Percentiles rank a stretch among this genome's conserved stretches.
phyloP scores from a whole-genome alignment of 495 filamentous ascomycete genomes.

The Trichoderma asperelloides region DNA sequence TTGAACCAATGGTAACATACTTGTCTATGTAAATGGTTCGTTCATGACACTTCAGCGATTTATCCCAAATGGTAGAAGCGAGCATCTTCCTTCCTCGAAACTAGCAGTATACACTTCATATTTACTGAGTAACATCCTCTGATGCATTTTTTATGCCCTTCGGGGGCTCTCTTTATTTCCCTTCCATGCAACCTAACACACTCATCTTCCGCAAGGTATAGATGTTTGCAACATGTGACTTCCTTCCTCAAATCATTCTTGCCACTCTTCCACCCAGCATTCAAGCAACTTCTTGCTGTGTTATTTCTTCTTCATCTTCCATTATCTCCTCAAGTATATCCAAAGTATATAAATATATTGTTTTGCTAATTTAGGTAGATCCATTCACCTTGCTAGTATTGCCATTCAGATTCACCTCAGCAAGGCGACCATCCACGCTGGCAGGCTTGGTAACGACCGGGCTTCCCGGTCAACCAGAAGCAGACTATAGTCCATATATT shows the following conservation, averaged over 20 bases:
- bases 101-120: not conserved
- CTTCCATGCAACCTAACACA: not conserved
- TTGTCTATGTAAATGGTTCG: no score
- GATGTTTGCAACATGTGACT: not conserved
- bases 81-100: not conserved
- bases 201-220: no score
- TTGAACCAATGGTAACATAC: no score
- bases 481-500: constrained; percentile 36
- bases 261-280: not conserved
- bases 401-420: not conserved
- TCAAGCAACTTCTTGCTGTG: not conserved
- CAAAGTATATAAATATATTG: no score
- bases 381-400: not conserved
- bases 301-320: not conserved
- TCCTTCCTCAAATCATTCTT: no score
- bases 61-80: not conserved
- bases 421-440: not conserved
- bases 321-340: not conserved
- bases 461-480: constrained; percentile 44
- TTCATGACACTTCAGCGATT: not conserved
- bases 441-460: constrained; percentile 29
- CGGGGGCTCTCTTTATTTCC: not conserved
- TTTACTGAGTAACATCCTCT: not conserved
- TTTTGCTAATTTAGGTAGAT: not conserved
- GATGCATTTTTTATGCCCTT: not conserved